Evolutionary conservation across 2,329 filamentous ascomycete genomes (phyloP).

Genomic region (Leptographium procerum): DNA sequence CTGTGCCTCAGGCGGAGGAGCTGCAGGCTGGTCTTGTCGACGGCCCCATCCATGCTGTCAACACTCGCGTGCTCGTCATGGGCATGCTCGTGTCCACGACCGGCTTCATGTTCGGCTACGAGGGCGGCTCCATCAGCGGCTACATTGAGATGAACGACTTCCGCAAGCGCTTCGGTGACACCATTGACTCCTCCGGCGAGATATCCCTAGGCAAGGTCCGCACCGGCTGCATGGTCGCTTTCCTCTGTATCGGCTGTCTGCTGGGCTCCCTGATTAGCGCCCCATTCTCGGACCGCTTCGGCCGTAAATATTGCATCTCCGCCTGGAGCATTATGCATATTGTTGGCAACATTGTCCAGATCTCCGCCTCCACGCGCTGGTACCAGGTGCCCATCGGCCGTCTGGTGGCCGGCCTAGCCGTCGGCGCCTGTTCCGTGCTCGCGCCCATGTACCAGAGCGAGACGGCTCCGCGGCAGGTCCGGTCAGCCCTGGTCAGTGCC

Average conservation of each 20-base stretch:
- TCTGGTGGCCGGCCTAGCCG: constrained; percentile 53
- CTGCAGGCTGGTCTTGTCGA: not conserved
- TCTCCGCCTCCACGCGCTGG: constrained; percentile 44
- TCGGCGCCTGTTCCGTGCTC: constrained; percentile 59
- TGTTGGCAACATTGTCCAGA: constrained; percentile 57
- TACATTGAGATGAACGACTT: constrained; percentile 3
- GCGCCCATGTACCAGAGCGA: constrained; percentile 69
- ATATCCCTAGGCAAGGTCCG: constrained; percentile 44
- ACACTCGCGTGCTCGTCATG: not conserved
- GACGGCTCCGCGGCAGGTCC: constrained; percentile 53
- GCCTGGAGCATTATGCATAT: constrained; percentile 49
- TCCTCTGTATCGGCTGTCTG: constrained; percentile 50
- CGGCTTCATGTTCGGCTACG: constrained; percentile 18
- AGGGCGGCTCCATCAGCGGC: constrained; percentile 5
- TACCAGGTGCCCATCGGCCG: constrained; percentile 56
- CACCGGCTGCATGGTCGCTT: constrained; percentile 51
- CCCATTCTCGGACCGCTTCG: constrained; percentile 52
- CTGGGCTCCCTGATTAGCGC: constrained; percentile 49
- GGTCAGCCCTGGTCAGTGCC: constrained; percentile 51
- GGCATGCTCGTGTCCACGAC: not conserved
- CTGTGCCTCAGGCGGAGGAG: not conserved
- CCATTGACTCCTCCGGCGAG: not conserved
- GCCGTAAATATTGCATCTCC: constrained; percentile 51
- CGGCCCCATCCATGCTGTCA: not conserved
- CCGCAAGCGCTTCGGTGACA: constrained; percentile 24